Conservation (phyloP, 768 basidiomycete genomes). For the Suillus alpinus region DNA sequence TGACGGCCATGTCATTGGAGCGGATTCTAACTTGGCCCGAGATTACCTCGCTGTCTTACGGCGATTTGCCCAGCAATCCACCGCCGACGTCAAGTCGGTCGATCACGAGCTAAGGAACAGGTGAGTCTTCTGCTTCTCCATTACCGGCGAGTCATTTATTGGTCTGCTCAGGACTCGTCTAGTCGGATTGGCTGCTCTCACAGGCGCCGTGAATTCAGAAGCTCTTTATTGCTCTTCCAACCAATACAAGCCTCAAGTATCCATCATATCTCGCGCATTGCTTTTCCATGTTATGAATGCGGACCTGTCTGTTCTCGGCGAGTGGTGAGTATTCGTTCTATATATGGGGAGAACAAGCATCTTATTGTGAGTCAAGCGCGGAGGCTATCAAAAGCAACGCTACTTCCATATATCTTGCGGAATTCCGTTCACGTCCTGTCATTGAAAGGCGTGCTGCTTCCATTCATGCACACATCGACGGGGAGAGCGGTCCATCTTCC, state of each 20-base stretch:
- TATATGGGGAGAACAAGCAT: background rate
- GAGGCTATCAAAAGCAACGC: conserved; percentile 64
- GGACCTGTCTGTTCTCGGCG: conserved; percentile 54
- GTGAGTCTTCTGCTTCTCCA: conserved; percentile 33
- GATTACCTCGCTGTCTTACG: conserved; percentile 68
- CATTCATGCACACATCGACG: conserved; percentile 84
- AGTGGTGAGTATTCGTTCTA: conserved; percentile 49
- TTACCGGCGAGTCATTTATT: conserved; percentile 1
- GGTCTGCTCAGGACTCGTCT: conserved; percentile 62
- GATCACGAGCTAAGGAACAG: conserved; percentile 77
- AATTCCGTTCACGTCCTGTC: conserved; percentile 79
- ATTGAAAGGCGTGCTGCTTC: conserved; percentile 84
- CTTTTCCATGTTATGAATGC: conserved; percentile 66
- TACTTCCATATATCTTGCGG: conserved; percentile 74
- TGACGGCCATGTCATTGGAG: conserved; percentile 78
- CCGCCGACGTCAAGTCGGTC: conserved; percentile 39
- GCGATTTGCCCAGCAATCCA: conserved; percentile 64
- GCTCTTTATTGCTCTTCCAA: conserved; percentile 70
- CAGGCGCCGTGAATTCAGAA: conserved; percentile 79
- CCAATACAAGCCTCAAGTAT: conserved; percentile 72
- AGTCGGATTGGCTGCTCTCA: conserved; percentile 81
- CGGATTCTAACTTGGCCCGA: conserved; percentile 65
- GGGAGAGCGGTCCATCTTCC: conserved; percentile 77
- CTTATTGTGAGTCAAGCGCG: conserved; percentile 39
- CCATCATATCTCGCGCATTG: conserved; percentile 68